Evolutionary conservation across 257 asterid genomes (phyloP), one percentile per base, ranked within the genome.

Genomic region (Nyctanthes arbortristis): DNA sequence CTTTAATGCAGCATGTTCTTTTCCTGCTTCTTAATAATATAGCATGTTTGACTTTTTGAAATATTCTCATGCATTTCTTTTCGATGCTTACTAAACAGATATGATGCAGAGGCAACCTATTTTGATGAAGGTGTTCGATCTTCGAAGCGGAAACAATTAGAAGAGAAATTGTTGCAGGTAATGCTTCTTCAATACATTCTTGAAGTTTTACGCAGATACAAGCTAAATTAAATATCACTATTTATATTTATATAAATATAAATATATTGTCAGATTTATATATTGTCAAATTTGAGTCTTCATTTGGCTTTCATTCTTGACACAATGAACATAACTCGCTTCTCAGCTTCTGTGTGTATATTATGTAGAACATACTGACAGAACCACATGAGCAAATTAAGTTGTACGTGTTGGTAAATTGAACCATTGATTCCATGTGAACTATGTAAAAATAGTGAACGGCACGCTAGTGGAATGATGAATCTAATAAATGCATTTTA

Each of bases 101-200:
- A 91, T 83, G 99, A 94, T 73, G 69, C 73, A 0, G 99, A 94
- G 81, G 92, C 97, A 18, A 83, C 96, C 60, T 94, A 82, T 79
- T 94, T 91, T 72, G 99, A 94, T 47, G 99, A 89, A 78, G 88
- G 96, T 76, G 98, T 91, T 33, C 83, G 96, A 79, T 75, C 88
- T 75, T 81, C 92, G 40, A 94, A 91, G 82, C 81, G 93, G 76
- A 86, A 82, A 77, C 97, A 89, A 69, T 83, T 94, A 83, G 97
- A 91, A 80, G 97, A 94, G 68, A 94, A 89, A 82, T 87, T 94
- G 76, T 82, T 94, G 82, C 98, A 88, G 72, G 99, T 91, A 94
- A 76, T 70, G 65, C 55, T 68, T 78, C 76, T 65, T 65, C 31
- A 52, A 8, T 52, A 20, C 16, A 20, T 52, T 7, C 59, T 24